Evolutionary conservation across 148 eudicot species (phyloP).

Genomic region (Linanthus parryae): DNA sequence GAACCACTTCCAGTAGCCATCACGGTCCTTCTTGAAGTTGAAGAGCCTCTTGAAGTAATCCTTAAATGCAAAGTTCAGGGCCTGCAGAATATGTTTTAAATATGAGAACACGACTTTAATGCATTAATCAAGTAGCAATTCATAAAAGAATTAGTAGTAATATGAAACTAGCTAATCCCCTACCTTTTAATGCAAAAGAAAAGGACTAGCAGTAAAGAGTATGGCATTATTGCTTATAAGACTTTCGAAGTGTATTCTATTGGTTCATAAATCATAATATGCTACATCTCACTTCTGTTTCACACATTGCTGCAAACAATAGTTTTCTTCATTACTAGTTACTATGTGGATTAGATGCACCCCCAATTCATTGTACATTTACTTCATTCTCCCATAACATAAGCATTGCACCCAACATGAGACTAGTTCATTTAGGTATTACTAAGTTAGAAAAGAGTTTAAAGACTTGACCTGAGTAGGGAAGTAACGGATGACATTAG

Average conservation of each 20-base stretch:
- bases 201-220: not conserved
- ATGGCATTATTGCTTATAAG: not conserved
- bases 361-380: not conserved
- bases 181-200: not conserved
- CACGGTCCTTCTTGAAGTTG: conserved; percentile 12
- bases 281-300: not conserved
- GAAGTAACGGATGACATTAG: conserved; percentile 83
- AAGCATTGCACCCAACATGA: not conserved
- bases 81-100: not conserved
- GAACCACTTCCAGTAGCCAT: conserved; percentile 8
- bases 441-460: not conserved
- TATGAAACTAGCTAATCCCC: not conserved
- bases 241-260: not conserved
- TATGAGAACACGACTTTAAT: not conserved
- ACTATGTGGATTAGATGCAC: not conserved
- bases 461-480: conserved; percentile 60
- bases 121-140: not conserved
- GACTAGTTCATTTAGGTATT: not conserved
- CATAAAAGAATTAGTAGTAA: not conserved
- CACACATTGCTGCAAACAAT: not conserved
- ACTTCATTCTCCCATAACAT: not conserved
- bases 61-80: conserved; percentile 9
- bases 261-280: no score
- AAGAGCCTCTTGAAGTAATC: conserved; percentile 8
- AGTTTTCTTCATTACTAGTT: not conserved